Base-by-base conservation (phyloP, 768 basidiomycete genomes). In the Rhizopogon roseolus region DNA sequence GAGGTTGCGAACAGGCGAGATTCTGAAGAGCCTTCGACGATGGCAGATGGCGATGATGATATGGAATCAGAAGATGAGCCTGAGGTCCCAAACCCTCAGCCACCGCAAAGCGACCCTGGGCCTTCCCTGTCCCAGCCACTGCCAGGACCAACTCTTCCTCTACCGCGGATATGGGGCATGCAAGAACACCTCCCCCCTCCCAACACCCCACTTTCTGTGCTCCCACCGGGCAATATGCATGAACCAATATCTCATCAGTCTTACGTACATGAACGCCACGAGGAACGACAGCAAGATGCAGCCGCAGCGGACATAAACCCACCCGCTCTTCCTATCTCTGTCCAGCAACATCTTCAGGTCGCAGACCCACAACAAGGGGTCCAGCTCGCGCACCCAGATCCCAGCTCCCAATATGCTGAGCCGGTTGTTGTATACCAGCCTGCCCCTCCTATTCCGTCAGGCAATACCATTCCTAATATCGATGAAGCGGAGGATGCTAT, bases 401-500 rank as follows among this genome's bases (percentile, higher is more conserved):
- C 60, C 17, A 45, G 57, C 3, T 53, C 61, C 13, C 40, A 61
- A 14, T 73, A 71, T 60, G 36, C 60, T 36, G 62, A 66, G 32
- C 48, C 68, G 10, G 63, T 62, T 28, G 61, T 65, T 28, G 66
- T 72, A 49, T 75, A 71, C 60, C 68, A 71, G 49, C 43, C 68
- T 5, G 61, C 60, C 0, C 65, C 71, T 36, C 60, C 66, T 17
- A 69, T 65, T 29, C 67, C 69, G 53, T 62, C 68, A 45, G 69
- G 64, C 42, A 64, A 54, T 46, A 62, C 60, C 19, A 60, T 68
- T 28, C 75, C 79, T 17, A 72, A 76, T 46, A 62, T 76, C n/a
- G 62, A 66, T 0, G 78, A 82, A 48, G 83, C 78, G 2, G 79
- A 85, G 48, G 74, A 75, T 9, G 77, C 81, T 25, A 65, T 85